Evolutionary conservation across 139 green algal genomes (phyloP).

Genomic region (Chlamydomonas incerta): DNA sequence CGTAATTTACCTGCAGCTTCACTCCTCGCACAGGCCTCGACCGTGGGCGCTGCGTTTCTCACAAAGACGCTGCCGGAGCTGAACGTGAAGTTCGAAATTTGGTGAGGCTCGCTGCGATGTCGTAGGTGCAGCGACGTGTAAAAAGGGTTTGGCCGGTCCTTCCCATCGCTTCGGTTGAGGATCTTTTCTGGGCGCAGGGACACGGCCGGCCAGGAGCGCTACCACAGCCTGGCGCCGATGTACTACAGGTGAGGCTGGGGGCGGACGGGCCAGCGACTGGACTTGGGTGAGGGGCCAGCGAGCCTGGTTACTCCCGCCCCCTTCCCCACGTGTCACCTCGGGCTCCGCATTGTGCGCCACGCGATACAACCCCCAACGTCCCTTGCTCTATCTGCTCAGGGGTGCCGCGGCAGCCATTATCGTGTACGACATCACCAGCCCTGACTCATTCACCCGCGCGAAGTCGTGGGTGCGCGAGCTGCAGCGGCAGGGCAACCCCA

Average conservation of each 20-base stretch:
- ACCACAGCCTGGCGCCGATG: slow-evolving; percentile 98
- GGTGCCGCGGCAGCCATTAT: slow-evolving; percentile 96
- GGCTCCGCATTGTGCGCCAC: too few relatives aligned
- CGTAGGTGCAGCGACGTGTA: too few relatives aligned
- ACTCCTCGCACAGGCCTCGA: slow-evolving; percentile 88
- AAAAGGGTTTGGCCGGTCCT: background rate
- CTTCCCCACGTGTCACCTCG: too few relatives aligned
- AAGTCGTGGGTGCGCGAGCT: slow-evolving; percentile 96
- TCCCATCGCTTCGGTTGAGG: background rate
- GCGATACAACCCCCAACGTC: too few relatives aligned
- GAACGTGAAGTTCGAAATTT: slow-evolving; percentile 99
- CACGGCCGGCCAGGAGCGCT: slow-evolving; percentile 97
- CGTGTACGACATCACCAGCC: slow-evolving; percentile 74
- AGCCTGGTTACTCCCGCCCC: too few relatives aligned
- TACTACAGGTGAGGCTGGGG: slow-evolving; percentile 89
- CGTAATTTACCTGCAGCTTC: background rate
- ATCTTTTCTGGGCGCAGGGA: slow-evolving; percentile 74
- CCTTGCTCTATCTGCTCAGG: slow-evolving; percentile 47
- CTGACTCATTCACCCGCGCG: slow-evolving; percentile 91
- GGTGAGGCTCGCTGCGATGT: slow-evolving; percentile 57
- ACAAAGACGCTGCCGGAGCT: slow-evolving; percentile 97
- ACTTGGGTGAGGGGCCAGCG: too few relatives aligned
- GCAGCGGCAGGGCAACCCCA: slow-evolving; percentile 90
- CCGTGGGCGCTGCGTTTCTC: slow-evolving; percentile 97
- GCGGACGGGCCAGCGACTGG: too few relatives aligned